These are phyloP conservation scores for Antrodiella citrinella DNA, from an alignment of 768 basidiomycete species.

Conservation along the genomic window DNA sequence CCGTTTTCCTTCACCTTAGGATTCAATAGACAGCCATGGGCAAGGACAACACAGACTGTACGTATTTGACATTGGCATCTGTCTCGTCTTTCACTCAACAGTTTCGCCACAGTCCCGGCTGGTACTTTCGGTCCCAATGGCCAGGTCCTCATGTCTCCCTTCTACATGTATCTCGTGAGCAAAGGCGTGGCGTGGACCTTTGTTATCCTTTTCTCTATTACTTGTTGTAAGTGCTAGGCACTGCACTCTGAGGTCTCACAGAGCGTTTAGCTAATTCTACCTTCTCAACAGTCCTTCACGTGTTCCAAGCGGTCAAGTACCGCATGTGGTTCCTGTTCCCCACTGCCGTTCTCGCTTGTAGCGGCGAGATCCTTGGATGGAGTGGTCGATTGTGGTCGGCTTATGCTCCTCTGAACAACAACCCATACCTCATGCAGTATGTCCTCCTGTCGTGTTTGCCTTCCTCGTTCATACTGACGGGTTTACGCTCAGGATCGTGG, in stretches of 20 bases:
- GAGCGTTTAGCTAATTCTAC: background rate
- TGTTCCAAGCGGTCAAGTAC: conserved; percentile 34
- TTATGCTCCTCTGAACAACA: conserved; percentile 8
- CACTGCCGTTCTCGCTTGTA: conserved; percentile 38
- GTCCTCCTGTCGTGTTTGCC: conserved; percentile 8
- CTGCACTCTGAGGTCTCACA: background rate
- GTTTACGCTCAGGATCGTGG: conserved; percentile 19
- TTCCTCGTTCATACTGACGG: background rate
- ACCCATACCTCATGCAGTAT: conserved; percentile 38
- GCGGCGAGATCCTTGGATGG: conserved; percentile 51
- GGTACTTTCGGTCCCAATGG: background rate
- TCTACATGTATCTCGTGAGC: background rate
- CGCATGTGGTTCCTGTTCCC: conserved; percentile 46
- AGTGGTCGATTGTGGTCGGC: conserved; percentile 45
- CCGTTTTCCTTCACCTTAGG: too few relatives aligned
- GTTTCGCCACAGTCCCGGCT: too few relatives aligned
- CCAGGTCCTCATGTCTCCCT: background rate
- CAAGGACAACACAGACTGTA: too few relatives aligned
- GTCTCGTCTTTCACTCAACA: too few relatives aligned
- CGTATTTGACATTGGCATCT: too few relatives aligned
- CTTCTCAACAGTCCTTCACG: conserved; percentile 34
- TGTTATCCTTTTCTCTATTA: conserved; percentile 32
- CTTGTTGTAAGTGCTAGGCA: conserved; percentile 28
- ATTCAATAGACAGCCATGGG: too few relatives aligned
- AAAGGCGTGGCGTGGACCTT: conserved; percentile 17